Conservation (phyloP, 192 early-diverging fungal genomes). For the Oehlia diaphana region DNA sequence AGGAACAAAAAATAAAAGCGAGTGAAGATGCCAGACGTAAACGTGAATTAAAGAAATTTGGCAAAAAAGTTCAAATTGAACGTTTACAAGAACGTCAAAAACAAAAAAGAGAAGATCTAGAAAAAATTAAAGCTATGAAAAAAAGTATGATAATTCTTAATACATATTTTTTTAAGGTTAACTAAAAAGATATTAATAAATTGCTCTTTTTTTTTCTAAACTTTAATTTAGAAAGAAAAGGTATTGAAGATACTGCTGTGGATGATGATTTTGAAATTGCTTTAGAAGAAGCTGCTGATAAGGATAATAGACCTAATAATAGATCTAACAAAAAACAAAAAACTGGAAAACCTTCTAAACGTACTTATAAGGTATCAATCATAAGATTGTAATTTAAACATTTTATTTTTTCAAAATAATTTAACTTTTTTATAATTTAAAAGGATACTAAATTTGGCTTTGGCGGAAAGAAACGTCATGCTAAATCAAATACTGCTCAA, state of each 20-base stretch:
- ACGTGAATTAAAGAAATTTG: conserved; percentile 94
- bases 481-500: conserved; percentile 81
- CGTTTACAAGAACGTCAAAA: conserved; percentile 87
- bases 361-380: conserved; percentile 23
- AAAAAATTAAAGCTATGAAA: conserved; percentile 89
- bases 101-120: conserved; percentile 83
- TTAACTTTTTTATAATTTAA: not conserved
- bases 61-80: conserved; percentile 94
- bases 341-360: not conserved
- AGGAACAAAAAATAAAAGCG: conserved; percentile 75
- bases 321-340: conserved; percentile 7
- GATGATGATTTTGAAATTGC: conserved; percentile 76
- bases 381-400: not conserved
- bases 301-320: not conserved
- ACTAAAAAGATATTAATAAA: conserved; percentile 28
- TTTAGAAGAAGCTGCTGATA: conserved; percentile 49
- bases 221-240: conserved; percentile 51
- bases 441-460: conserved; percentile 89
- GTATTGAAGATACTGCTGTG: conserved; percentile 43
- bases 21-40: conserved; percentile 84
- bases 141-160: conserved; percentile 52
- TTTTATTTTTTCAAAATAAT: not conserved
- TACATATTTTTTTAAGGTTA: not conserved
- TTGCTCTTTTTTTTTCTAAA: not conserved
- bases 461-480: conserved; percentile 81